Evolutionary conservation across 306 rosid species (phyloP).

Genomic region (Cotoneaster glaucophyllus): DNA sequence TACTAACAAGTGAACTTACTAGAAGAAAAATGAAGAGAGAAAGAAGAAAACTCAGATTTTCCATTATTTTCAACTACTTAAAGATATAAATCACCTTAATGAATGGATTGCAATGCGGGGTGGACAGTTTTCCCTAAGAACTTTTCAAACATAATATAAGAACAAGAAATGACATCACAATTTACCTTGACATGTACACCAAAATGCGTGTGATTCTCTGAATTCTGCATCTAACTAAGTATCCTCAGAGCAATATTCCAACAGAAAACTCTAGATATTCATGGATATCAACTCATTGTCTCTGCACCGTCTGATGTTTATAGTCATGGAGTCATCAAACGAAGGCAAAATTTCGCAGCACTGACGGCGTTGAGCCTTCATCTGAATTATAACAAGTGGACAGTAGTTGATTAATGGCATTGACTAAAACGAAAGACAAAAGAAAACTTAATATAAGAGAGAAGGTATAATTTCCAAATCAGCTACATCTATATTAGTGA

Average conservation of each 20-base stretch:
- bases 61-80: background rate
- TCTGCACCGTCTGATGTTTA: conserved; percentile 49
- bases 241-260: conserved; percentile 12
- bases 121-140: background rate
- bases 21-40: background rate
- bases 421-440: conserved; percentile 12
- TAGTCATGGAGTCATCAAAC: conserved; percentile 35
- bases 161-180: conserved; percentile 7
- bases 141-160: background rate
- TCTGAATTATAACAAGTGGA: conserved; percentile 31
- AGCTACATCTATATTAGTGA: background rate
- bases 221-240: conserved; percentile 2
- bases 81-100: background rate
- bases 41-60: background rate
- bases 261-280: conserved; percentile 33
- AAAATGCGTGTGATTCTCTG: conserved; percentile 14
- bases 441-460: background rate
- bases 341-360: conserved; percentile 53
- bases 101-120: background rate
- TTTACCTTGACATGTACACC: conserved; percentile 12
- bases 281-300: conserved; percentile 53
- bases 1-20: background rate
- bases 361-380: conserved; percentile 76
- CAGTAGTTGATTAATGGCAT: conserved; percentile 8
- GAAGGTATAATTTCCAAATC: background rate